phyloP scores from a whole-genome alignment of 352 stramenopile genomes.

The Phytophthora melonis region DNA sequence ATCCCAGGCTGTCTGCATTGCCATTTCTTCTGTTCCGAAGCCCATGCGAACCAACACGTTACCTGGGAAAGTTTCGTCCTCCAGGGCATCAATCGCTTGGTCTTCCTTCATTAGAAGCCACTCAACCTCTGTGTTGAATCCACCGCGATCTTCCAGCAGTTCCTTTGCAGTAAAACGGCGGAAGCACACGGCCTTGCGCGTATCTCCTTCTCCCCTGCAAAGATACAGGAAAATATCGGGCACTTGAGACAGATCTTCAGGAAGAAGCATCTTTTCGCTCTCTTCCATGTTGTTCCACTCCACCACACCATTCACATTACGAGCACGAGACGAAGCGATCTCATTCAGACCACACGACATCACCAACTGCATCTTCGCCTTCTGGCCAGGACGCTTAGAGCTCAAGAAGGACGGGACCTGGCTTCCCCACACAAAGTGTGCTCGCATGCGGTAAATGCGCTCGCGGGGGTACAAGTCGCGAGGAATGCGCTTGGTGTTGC shows the following conservation, averaged over 20 bases:
- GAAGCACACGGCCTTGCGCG: constrained; percentile 76
- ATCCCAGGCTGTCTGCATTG: constrained; percentile 66
- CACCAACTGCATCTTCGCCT: constrained; percentile 82
- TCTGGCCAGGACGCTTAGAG: constrained; percentile 74
- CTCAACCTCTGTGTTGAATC: constrained; percentile 63
- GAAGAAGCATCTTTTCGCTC: constrained; percentile 79
- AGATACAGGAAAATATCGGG: constrained; percentile 92
- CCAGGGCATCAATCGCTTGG: constrained; percentile 76
- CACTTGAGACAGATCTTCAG: constrained; percentile 78
- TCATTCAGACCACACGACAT: constrained; percentile 75
- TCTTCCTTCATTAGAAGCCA: constrained; percentile 91
- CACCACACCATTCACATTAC: constrained; percentile 83
- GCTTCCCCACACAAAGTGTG: constrained; percentile 78
- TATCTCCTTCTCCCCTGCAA: constrained; percentile 72
- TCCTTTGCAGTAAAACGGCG: constrained; percentile 84
- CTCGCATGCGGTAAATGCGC: constrained; percentile 75
- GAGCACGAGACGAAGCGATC: constrained; percentile 57
- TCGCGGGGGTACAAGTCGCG: constrained; percentile 66
- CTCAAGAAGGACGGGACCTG: constrained; percentile 82
- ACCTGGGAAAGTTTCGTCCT: constrained; percentile 83
- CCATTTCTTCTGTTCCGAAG: constrained; percentile 80
- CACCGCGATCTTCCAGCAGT: constrained; percentile 58
- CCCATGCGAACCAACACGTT: constrained; percentile 83
- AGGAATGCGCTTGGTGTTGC: constrained; percentile 79
- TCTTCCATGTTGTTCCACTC: constrained; percentile 88